Evolutionary conservation across 305 asterid species (phyloP), one percentile per base, ranked within the genome.

Genomic region (Nicotiana rustica): DNA sequence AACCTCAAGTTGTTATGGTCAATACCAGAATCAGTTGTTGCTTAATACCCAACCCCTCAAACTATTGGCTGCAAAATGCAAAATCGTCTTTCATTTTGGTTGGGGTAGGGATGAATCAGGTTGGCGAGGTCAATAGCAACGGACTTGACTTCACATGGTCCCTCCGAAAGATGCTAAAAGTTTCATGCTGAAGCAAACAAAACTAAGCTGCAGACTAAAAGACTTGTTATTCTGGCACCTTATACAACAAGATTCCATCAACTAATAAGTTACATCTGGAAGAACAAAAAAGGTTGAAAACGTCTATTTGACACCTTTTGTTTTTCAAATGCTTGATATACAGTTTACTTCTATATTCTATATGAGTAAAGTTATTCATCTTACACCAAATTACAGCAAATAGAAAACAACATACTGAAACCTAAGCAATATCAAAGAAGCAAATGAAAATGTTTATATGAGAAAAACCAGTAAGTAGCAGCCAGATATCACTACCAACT

Each of bases 161-260:
- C 55, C 55, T 41, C 0, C 4, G 4, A 73, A 6, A 73, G 41
- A 71, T 13, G 3, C 18, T 47, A 13, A 47, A 47, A 47, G 15
- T 13, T 44, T 73, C 38, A 44, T 73, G 25, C 41, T 60, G 29
- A 47, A 73, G 41, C 8, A 49, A 75, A 14, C 38, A 75, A 73
- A 49, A 25, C 9, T 49, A 14, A 14, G 31, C 4, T 73, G 41
- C 55, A 73, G 25, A 44, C 61, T 44, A 57, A 71, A 71, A 19
- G 60, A 49, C 6, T 49, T 61, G 31, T 73, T 14, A 56, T 25
- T 73, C 79, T 73, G 44, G 44, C 44, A 73, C 25, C 44, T 49
- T 35, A 15, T 14, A 4, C 31, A 49, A 25, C 64, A 73, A 73
- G 79, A 73, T 17, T 73, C 36, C 10, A 73, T 73, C 79, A 73